phyloP scores from a whole-genome alignment of 768 basidiomycete species.

The Suillus tomentosus region DNA sequence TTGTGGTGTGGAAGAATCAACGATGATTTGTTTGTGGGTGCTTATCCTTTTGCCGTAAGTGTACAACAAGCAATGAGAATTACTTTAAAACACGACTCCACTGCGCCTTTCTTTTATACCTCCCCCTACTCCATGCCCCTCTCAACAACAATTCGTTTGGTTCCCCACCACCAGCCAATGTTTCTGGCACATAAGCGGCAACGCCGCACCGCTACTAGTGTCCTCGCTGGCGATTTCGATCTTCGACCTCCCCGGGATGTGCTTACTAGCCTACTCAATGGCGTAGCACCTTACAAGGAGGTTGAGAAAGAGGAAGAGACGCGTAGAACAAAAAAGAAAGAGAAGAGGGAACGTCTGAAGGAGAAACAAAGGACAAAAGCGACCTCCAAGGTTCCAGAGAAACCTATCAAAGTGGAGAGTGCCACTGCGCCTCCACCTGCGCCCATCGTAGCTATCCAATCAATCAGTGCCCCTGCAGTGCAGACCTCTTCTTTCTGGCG shows the following conservation, averaged over 20 bases:
- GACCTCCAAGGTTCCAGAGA: conserved; percentile 38
- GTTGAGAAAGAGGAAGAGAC: conserved; percentile 64
- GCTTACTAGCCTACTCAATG: conserved; percentile 77
- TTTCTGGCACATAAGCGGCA: conserved; percentile 36
- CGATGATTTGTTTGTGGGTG: conserved; percentile 36
- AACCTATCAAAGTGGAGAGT: conserved; percentile 24
- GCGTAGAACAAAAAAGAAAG: conserved; percentile 55
- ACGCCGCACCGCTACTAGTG: conserved; percentile 70
- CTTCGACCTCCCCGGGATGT: conserved; percentile 67
- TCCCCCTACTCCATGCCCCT: conserved; percentile 13
- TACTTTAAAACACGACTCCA: conserved; percentile 35
- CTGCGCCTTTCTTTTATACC: conserved; percentile 29
- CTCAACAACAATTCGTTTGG: conserved; percentile 26
- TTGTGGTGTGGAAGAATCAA: conserved; percentile 29
- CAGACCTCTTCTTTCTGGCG: conserved; percentile 62
- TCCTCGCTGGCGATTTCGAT: conserved; percentile 79
- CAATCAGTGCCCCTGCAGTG: conserved; percentile 32
- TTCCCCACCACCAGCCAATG: conserved; percentile 16
- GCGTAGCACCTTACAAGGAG: conserved; percentile 64
- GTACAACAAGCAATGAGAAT: conserved; percentile 38
- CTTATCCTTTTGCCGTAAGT: conserved; percentile 40
- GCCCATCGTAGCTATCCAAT: conserved; percentile 21
- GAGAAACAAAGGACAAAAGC: conserved; percentile 47
- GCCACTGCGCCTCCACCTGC: conserved; percentile 22
- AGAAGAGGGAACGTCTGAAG: conserved; percentile 47